These are phyloP conservation scores for Acacia crassicarpa DNA, from an alignment of 306 rosid genomes.

Conservation along the genomic window DNA sequence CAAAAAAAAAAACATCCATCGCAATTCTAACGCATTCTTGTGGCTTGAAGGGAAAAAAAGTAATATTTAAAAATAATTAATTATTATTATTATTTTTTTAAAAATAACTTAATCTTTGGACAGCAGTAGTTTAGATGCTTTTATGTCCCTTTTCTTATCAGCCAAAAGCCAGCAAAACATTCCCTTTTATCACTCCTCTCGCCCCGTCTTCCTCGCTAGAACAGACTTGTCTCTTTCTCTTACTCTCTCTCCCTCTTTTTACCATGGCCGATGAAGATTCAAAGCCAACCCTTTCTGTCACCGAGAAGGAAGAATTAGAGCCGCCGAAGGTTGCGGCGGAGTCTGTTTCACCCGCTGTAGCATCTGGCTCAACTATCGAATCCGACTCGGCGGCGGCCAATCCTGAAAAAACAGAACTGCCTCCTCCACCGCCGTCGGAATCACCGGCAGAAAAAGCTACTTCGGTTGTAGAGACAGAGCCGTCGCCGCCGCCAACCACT, in stretches of 20 bases:
- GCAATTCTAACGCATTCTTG: too few species aligned
- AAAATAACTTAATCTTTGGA: too few species aligned
- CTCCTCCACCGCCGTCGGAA: background rate
- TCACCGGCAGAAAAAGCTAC: background rate
- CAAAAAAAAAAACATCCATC: too few species aligned
- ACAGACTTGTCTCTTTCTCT: background rate
- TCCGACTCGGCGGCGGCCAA: background rate
- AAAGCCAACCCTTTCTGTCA: conserved; percentile 15
- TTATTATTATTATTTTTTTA: too few species aligned
- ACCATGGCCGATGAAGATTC: conserved; percentile 56
- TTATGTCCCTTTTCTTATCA: background rate
- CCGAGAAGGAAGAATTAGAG: background rate
- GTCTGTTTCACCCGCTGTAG: conserved; percentile 8
- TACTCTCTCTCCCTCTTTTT: background rate
- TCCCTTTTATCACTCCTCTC: background rate
- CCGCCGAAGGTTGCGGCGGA: conserved; percentile 1
- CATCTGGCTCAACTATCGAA: background rate
- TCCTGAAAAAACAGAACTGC: background rate
- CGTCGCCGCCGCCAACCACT: background rate
- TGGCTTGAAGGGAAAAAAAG: too few species aligned
- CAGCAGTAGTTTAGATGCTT: background rate
- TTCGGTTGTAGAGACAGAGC: conserved; percentile 13
- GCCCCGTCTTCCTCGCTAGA: background rate
- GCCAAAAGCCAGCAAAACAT: background rate
- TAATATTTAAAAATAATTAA: too few species aligned